Evolutionary conservation across 306 rosid genomes (phyloP).

Genomic region (Parietaria judaica): DNA sequence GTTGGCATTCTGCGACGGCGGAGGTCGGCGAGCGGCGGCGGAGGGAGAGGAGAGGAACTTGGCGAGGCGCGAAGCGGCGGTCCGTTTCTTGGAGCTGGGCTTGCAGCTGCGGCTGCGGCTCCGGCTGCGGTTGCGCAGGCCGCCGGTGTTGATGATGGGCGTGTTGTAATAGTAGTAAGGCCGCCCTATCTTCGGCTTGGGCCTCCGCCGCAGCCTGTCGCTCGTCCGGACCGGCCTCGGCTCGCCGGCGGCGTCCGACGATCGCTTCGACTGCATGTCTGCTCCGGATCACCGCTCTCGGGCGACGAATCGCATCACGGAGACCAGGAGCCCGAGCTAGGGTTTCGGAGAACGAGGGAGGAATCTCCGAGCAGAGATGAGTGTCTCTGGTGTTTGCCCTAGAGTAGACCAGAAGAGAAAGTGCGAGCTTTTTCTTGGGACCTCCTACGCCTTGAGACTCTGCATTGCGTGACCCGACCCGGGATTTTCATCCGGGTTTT

Average conservation of each 20-base stretch:
- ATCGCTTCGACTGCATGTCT: slow-evolving; percentile 62
- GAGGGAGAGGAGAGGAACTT: slow-evolving; percentile 29
- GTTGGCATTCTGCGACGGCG: neutral
- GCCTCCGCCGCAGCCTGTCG: slow-evolving; percentile 60
- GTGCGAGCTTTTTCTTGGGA: too few species aligned
- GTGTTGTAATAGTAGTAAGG: slow-evolving; percentile 39
- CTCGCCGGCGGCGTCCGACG: slow-evolving; percentile 35
- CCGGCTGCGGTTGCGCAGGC: neutral
- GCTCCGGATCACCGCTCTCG: neutral
- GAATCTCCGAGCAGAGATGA: too few species aligned
- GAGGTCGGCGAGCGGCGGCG: neutral
- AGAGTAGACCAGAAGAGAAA: too few species aligned
- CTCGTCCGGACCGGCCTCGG: slow-evolving; percentile 62
- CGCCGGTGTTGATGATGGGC: slow-evolving; percentile 13
- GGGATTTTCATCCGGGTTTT: too few species aligned
- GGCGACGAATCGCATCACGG: neutral
- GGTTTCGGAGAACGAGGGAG: too few species aligned
- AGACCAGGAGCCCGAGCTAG: neutral
- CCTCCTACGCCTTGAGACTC: too few species aligned
- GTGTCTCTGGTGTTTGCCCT: too few species aligned
- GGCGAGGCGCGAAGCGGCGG: slow-evolving; percentile 78
- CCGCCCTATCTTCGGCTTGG: slow-evolving; percentile 31
- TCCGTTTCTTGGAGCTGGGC: slow-evolving; percentile 55
- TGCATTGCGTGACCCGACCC: too few species aligned
- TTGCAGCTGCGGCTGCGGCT: slow-evolving; percentile 27